Conservation (phyloP, 106 monocot genomes). For the Gastrodia elata region DNA sequence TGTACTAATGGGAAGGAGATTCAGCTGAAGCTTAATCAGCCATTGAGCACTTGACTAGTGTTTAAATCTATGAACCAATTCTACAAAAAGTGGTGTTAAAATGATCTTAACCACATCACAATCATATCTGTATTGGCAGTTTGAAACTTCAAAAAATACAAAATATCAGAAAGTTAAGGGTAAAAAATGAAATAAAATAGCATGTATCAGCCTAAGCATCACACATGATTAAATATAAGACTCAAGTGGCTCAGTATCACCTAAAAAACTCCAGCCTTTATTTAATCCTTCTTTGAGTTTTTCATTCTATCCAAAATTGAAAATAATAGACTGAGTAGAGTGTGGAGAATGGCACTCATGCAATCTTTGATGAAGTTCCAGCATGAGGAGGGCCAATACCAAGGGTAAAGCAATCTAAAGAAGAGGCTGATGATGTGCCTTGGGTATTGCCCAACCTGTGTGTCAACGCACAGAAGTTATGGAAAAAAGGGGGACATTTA, state of each 20-base stretch:
- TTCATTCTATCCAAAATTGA: slow-evolving; percentile 70
- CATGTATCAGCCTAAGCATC: not conserved
- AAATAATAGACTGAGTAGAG: slow-evolving; percentile 41
- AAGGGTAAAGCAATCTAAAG: slow-evolving; percentile 89
- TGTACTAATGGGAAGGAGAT: too few relatives aligned
- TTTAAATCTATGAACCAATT: too few relatives aligned
- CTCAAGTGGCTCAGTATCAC: not conserved
- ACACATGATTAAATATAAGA: not conserved
- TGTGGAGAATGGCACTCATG: slow-evolving; percentile 49
- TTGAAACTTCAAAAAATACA: not conserved
- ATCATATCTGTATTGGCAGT: too few relatives aligned
- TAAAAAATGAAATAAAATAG: not conserved
- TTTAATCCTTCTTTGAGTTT: slow-evolving; percentile 4
- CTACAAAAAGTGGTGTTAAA: too few relatives aligned
- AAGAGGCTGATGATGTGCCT: slow-evolving; percentile 92
- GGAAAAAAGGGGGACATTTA: not conserved
- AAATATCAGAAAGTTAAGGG: not conserved
- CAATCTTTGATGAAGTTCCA: slow-evolving; percentile 84
- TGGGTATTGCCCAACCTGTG: slow-evolving; percentile 79
- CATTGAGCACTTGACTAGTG: too few relatives aligned
- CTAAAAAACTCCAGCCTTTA: not conserved
- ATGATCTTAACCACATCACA: too few relatives aligned
- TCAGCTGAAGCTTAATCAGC: too few relatives aligned
- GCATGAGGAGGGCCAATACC: slow-evolving; percentile 98
- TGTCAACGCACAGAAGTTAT: not conserved